Evolutionary conservation across 495 filamentous ascomycete species (phyloP), one percentile per base, ranked within the genome.

Genomic region (Bathelium albidoporum): DNA sequence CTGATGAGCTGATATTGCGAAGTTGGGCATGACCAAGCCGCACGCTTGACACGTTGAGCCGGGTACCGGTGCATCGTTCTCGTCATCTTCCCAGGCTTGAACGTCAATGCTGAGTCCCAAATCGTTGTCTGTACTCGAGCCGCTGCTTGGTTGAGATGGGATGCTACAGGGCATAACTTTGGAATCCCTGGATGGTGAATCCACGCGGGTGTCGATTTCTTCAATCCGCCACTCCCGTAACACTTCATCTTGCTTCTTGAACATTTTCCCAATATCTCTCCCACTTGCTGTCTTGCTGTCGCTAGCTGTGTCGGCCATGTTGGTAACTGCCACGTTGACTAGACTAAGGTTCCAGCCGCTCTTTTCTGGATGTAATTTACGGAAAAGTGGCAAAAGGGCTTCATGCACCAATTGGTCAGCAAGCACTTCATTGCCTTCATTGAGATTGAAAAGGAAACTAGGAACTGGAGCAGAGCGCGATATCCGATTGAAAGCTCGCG

Each of bases 291-390:
- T 70, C 59, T 70, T 71, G 59, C 61, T 69, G 20, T 73, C 73
- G 31, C 72, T 71, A 5, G 82, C 84, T 22, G 78, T 80, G 63
- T 86, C 82, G 1, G 82, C 79, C 85, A 97, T 92, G 69, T 95
- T 92, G 1, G 89, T 88, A 1, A 90, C 90, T 24, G 89, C 91
- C 16, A 97, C 74, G 69, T 97, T 97, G 59, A 97, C 75, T 44
- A 96, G 71, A 60, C 87, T 88, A 16, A 95, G 75, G 68, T 90
- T 87, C 87, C 89, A 95, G 5, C 83, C 87, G 2, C 77, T 77
- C 63, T 80, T 81, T 65, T 84, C 83, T 0, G 86, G 84, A 66
- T 93, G 86, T 16, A 96, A 75, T 63, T 82, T 85, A 14, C 83
- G 82, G 68, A 96, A 94, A 72, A 95, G 77, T 0, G 82, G 80